Conservation (phyloP, 345 rosid species). For the Nephelium lappaceum region DNA sequence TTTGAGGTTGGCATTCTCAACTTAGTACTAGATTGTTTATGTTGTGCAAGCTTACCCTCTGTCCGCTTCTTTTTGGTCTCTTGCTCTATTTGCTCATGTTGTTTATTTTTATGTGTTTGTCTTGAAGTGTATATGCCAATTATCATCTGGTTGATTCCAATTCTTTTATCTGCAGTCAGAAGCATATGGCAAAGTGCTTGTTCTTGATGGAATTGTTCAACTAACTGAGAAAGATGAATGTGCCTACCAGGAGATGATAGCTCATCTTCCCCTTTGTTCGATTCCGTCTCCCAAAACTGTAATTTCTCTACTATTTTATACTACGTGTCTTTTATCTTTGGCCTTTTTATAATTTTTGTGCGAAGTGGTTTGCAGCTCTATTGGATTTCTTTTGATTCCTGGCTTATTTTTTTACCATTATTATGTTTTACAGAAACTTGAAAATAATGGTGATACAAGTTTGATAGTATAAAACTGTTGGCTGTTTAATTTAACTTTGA, state of each 20-base stretch:
- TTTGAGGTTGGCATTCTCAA: slow-evolving; percentile 61
- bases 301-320: slow-evolving; percentile 14
- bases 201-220: slow-evolving; percentile 94
- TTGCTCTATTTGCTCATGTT: not conserved
- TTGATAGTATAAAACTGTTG: not conserved
- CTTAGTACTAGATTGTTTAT: slow-evolving; percentile 14
- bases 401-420: not conserved
- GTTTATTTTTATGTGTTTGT: not conserved
- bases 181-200: slow-evolving; percentile 92
- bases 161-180: slow-evolving; percentile 62
- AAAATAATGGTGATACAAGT: not conserved
- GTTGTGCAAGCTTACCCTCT: not conserved
- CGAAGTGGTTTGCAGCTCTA: not conserved
- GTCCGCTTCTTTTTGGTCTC: not conserved
- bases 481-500: not conserved
- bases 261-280: slow-evolving; percentile 95
- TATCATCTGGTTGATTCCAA: not conserved
- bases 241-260: slow-evolving; percentile 99
- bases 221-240: slow-evolving; percentile 96
- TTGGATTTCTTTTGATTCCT: not conserved
- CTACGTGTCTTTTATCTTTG: not conserved
- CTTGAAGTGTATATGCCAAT: not conserved
- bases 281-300: slow-evolving; percentile 82
- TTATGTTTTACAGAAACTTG: not conserved
- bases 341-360: not conserved